A percentile compares a stretch with the other conserved stretches of the same genome.
Conservation (phyloP, 106 monocot genomes). For the Vanilla planifolia region DNA sequence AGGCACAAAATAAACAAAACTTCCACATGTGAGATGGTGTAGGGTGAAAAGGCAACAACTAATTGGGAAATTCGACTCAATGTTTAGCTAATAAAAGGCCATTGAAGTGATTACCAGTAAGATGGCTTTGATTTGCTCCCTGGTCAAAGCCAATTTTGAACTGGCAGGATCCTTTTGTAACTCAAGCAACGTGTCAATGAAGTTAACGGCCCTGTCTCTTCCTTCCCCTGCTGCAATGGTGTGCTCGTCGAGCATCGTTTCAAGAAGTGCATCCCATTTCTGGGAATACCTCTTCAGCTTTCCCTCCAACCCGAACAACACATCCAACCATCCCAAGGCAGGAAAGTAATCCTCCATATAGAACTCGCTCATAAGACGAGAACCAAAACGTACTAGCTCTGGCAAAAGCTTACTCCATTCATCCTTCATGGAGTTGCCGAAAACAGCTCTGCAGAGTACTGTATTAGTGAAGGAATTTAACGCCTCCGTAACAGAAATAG, state of each 20-base stretch:
- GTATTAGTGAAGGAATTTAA: background rate
- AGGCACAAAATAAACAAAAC: too few species aligned
- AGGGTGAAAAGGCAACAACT: too few species aligned
- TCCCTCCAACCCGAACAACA: constrained; percentile 9
- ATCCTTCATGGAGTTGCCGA: background rate
- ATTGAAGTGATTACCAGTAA: constrained; percentile 29
- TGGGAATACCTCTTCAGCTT: constrained; percentile 4
- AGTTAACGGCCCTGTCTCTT: constrained; percentile 6
- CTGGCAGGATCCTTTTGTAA: constrained; percentile 12
- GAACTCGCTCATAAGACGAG: background rate
- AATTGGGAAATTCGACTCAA: too few species aligned
- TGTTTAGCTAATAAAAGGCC: too few species aligned
- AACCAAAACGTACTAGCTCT: background rate
- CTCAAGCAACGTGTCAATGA: constrained; percentile 33
- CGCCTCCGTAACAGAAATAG: constrained; percentile 3
- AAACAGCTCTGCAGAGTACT: constrained; percentile 8
- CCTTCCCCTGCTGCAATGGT: background rate
- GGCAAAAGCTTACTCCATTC: background rate
- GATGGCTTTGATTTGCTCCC: constrained; percentile 17
- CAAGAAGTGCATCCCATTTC: constrained; percentile 28
- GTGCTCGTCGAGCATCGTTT: constrained; percentile 26
- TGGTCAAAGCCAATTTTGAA: background rate
- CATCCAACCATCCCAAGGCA: constrained; percentile 18
- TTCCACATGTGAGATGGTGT: too few species aligned
- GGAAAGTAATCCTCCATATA: constrained; percentile 31